A percentile compares a stretch with the other conserved stretches of the same genome.
phyloP scores from a whole-genome alignment of 2,329 filamentous ascomycete species.

The Acephala macrosclerotiorum region DNA sequence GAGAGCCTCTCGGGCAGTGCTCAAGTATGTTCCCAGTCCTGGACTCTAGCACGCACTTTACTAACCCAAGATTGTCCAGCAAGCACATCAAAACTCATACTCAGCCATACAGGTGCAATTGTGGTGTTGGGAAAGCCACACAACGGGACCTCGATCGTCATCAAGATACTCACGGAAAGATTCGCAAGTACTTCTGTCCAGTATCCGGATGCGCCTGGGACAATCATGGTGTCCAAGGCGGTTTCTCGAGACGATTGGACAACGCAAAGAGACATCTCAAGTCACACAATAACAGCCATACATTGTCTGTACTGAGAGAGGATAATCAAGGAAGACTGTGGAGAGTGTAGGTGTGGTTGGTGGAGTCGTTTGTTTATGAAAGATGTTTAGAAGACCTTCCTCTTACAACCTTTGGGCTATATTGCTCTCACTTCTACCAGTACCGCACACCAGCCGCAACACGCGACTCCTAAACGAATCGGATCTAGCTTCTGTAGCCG shows the following conservation, averaged over 20 bases:
- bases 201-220: conserved; percentile 17
- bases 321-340: conserved; percentile 29
- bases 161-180: conserved; percentile 27
- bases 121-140: conserved; percentile 21
- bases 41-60: background rate
- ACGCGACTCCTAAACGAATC: no score
- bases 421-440: no score
- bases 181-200: conserved; percentile 25
- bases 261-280: conserved; percentile 30
- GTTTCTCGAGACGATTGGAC: conserved; percentile 28
- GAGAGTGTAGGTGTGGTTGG: conserved; percentile 14
- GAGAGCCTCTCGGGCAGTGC: conserved; percentile 18
- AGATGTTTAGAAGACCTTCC: conserved; percentile 19
- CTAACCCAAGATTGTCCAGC: conserved; percentile 10
- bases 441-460: no score
- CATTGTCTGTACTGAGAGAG: conserved; percentile 26
- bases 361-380: conserved; percentile 26
- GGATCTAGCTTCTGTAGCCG: no score
- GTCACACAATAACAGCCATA: conserved; percentile 18
- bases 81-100: conserved; percentile 28
- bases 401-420: no score
- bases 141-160: conserved; percentile 27
- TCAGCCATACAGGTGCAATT: conserved; percentile 24
- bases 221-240: conserved; percentile 16
- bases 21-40: conserved; percentile 18